These are phyloP conservation scores for Vigna radiata DNA, from an alignment of 306 rosid genomes.

Conservation along the genomic window DNA sequence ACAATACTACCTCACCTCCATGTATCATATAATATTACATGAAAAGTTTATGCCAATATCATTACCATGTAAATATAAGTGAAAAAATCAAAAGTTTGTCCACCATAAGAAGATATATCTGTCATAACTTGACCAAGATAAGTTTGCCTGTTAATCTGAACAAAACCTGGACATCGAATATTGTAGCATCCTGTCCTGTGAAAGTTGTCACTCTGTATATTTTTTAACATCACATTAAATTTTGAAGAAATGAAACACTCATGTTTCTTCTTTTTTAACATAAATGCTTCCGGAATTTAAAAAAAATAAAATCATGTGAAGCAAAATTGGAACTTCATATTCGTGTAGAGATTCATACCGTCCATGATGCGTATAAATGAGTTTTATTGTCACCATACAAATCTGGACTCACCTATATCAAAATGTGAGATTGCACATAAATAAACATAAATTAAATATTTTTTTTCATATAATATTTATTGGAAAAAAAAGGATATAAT, in stretches of 20 bases:
- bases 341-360: neutral
- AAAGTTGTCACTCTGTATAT: neutral
- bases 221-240: neutral
- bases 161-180: neutral
- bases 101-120: neutral
- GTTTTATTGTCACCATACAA: neutral
- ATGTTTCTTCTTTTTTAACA: too few relatives aligned
- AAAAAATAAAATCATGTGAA: too few relatives aligned
- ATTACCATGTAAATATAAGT: neutral
- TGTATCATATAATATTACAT: too few relatives aligned
- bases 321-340: too few relatives aligned
- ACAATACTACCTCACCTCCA: too few relatives aligned
- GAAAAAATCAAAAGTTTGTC: fast-evolving
- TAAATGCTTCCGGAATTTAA: too few relatives aligned
- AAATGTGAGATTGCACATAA: neutral
- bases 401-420: constrained; percentile 8
- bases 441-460: neutral
- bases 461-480: too few relatives aligned
- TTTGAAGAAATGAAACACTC: too few relatives aligned
- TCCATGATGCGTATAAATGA: neutral
- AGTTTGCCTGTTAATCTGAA: neutral
- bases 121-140: neutral
- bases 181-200: constrained; percentile 8
- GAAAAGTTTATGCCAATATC: neutral
- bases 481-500: too few relatives aligned